phyloP scores from a whole-genome alignment of 2,329 filamentous ascomycete genomes.

The Epicoccum nigrum region DNA sequence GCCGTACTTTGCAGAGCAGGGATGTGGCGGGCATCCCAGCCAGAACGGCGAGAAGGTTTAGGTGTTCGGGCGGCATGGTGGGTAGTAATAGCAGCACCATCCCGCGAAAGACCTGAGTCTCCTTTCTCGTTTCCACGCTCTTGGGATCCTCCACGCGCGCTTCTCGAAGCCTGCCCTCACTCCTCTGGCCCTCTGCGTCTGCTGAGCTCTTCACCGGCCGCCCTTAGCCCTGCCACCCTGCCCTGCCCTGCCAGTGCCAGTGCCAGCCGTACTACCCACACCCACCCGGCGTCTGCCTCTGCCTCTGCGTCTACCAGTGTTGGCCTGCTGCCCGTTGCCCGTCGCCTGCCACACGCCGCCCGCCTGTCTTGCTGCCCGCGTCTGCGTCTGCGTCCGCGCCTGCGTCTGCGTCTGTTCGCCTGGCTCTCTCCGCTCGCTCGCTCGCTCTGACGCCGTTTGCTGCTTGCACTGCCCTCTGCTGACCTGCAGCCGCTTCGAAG shows the following conservation, averaged over 20 bases:
- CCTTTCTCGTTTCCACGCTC: slow-evolving; percentile 43
- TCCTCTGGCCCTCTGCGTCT: neutral
- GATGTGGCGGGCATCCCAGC: slow-evolving; percentile 26
- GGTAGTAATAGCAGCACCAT: slow-evolving; percentile 38
- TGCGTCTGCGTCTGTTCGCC: neutral
- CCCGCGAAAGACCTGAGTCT: slow-evolving; percentile 41
- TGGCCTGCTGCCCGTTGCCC: neutral
- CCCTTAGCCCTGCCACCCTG: neutral
- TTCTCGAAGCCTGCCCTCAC: slow-evolving; percentile 37
- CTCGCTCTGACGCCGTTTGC: slow-evolving; percentile 13
- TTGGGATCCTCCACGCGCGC: slow-evolving; percentile 40
- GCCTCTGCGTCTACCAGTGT: neutral
- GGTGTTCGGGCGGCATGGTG: slow-evolving; percentile 32
- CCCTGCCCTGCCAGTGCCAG: neutral
- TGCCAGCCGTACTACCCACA: neutral
- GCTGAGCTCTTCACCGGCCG: neutral
- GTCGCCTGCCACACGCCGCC: neutral
- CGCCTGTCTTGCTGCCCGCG: neutral
- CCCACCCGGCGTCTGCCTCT: neutral
- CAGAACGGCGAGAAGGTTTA: slow-evolving; percentile 36
- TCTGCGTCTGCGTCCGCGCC: no score
- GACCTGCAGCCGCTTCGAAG: slow-evolving; percentile 42
- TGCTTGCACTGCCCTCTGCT: slow-evolving; percentile 21
- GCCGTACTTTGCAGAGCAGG: slow-evolving; percentile 30
- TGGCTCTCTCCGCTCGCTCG: slow-evolving; percentile 1